Base-by-base conservation (phyloP, 306 rosid genomes). In the Quercus wislizeni region DNA sequence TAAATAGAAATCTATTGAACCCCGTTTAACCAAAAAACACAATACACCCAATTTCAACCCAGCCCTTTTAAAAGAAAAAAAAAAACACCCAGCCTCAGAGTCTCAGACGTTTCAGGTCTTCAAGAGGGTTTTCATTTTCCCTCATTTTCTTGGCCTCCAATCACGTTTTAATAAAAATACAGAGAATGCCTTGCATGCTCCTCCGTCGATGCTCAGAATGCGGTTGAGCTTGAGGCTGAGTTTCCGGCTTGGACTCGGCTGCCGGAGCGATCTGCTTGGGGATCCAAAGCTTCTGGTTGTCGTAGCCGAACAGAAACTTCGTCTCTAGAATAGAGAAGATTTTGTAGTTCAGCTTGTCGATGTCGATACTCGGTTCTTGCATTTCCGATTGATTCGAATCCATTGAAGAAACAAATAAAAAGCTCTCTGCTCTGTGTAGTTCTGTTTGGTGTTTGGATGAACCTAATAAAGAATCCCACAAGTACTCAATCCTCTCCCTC, bases 331-430 rank as follows among this genome's bases (percentile, higher is more conserved):
- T 93, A 51, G 99, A 96, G 85, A 96, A 96, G 74, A 96, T 96
- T 84, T 96, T 98, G 74, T 96, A 96, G 83, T 97, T 96, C 2
- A 96, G 91, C 88, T 96, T 96, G 88, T 96, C 99, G 3, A 96
- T 93, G 59, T 96, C 98, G 81, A 96, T 91, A 76, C 99, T 96
- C 1, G 99, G 99, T 76, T 96, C 99, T 54, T 96, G 92, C 94
- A 91, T 91, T 86, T 91, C 99, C 72, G 85, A 13, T 12, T 30
- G 83, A 57, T 88, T 85, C 14, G 84, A 86, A 78, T 78, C 88
- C 97, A 91, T 91, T 41, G 46, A 41, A 41, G 11, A 8, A 41
- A 41, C 11, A 41, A 41, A 41, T 2, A 41, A 41, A 41, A 41
- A 41, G 11, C 1, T 18, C 33, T 25, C 15, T 31, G 46, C 61